Base-by-base conservation (phyloP, 805 yeast species). In the Wickerhamiella sorbophila region DNA sequence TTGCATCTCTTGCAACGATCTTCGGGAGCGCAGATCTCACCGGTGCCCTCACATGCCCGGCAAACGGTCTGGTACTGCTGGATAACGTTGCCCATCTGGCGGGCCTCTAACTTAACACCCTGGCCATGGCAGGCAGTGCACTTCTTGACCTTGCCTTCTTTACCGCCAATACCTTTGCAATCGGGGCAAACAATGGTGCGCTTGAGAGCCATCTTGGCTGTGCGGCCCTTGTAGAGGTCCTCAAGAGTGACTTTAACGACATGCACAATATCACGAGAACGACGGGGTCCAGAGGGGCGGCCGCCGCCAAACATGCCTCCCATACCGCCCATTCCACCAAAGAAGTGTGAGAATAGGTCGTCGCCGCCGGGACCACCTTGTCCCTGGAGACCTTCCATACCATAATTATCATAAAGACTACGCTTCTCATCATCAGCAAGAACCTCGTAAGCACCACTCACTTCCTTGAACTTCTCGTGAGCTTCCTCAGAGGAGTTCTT, bases 41-140 rank as follows among this genome's bases (percentile, higher is more conserved):
- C 99, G 46, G 79, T 71, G 60, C 97, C 98, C 51, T 75, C 66
- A 77, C 99, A 91, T 45, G 65, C 78, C 53, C 82, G 88, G 80
- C 99, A 91, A 42, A 76, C 77, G 36, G 93, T 77, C 69, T 91
- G 97, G 76, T 83, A 83, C 72, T 95, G 82, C 70, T 91, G 99
- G 57, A 91, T 82, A 87, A 91, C 85, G 52, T 95, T 95, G 54
- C 99, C 99, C 95, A 91, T 87, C 67, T 91, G 97, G 70, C 94
- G 82, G 41, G 95, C 84, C 52, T 86, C 80, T 51, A 88, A 79
- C 64, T 75, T 83, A 63, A 79, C 66, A 74, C 99, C 99, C 55
- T 74, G 72, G 64, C 99, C 99, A 58, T 75, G 73, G 77, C 99
- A 91, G 32, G 75, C 61, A 40, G 76, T 51, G 77, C 99, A 91